Evolutionary conservation across 2,329 filamentous ascomycete species (phyloP).

Genomic region (Hypocrella siamensis): DNA sequence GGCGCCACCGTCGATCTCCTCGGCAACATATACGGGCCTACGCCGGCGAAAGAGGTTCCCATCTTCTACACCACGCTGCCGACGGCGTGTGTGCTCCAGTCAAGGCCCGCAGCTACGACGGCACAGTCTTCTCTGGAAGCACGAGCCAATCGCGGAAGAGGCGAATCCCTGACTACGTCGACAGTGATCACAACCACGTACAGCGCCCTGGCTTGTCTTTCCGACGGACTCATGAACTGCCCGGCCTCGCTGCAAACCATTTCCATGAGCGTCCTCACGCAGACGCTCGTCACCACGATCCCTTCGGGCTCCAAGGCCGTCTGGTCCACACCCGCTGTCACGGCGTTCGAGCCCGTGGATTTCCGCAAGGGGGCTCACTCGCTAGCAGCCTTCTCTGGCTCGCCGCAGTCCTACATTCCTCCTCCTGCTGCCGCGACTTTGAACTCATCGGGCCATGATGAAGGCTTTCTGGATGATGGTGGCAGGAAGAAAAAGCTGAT

Average conservation of each 20-base stretch:
- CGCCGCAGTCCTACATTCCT: constrained; percentile 26
- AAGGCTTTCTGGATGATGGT: no score
- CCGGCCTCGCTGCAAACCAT: constrained; percentile 33
- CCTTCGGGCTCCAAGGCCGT: constrained; percentile 17
- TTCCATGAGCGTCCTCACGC: constrained; percentile 18
- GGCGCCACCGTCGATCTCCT: constrained; percentile 32
- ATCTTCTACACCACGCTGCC: constrained; percentile 26
- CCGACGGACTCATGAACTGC: constrained; percentile 28
- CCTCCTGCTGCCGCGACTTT: constrained; percentile 5
- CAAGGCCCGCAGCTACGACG: not conserved
- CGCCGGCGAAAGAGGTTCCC: constrained; percentile 6
- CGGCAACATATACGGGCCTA: constrained; percentile 31
- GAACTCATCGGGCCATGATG: no score
- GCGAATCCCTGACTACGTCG: constrained; percentile 24
- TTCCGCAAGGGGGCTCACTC: constrained; percentile 24
- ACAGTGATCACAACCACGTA: constrained; percentile 23
- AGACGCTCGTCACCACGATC: constrained; percentile 24
- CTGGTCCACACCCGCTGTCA: constrained; percentile 6
- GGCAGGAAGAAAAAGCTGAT: no score
- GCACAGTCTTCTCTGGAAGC: no score
- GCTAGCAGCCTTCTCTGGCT: constrained; percentile 16
- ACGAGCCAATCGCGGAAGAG: no score
- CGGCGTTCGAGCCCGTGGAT: constrained; percentile 16
- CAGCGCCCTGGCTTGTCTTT: constrained; percentile 27
- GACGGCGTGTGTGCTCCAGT: not conserved